A percentile compares a stretch with the other conserved stretches of the same genome.
Evolutionary conservation across 2,329 filamentous ascomycete genomes (phyloP).

Genomic region (Fusarium subglutinans): DNA sequence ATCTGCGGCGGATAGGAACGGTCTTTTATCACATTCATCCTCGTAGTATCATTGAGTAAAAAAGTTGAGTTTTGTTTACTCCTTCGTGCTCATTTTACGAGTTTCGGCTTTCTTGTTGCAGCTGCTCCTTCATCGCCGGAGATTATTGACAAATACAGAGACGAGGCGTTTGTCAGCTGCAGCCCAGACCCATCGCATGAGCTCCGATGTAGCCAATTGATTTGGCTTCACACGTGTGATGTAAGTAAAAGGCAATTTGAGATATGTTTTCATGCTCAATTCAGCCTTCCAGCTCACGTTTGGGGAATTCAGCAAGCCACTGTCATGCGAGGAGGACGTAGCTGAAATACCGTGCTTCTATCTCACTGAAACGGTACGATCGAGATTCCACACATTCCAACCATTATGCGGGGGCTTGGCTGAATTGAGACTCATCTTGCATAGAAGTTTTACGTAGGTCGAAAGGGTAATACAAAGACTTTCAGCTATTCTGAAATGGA

Average conservation of each 20-base stretch:
- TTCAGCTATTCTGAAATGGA: neutral
- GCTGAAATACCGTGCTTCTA: no score
- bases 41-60: no score
- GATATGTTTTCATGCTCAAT: no score
- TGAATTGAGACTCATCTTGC: neutral
- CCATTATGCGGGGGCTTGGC: neutral
- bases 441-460: neutral
- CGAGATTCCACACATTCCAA: neutral
- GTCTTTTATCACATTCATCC: accelerated
- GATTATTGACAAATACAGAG: neutral
- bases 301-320: no score
- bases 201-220: no score
- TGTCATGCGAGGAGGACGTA: accelerated
- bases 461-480: neutral
- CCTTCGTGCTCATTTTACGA: neutral
- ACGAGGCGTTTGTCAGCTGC: neutral
- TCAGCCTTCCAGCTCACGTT: no score
- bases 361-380: neutral
- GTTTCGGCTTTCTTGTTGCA: neutral
- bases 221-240: no score
- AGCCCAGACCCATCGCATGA: neutral
- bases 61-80: no score
- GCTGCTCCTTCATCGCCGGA: neutral
- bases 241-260: accelerated
- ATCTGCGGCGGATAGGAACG: no score